Conservation (phyloP, 1,284 basidiomycete species). For the Hemileia vastatrix region DNA sequence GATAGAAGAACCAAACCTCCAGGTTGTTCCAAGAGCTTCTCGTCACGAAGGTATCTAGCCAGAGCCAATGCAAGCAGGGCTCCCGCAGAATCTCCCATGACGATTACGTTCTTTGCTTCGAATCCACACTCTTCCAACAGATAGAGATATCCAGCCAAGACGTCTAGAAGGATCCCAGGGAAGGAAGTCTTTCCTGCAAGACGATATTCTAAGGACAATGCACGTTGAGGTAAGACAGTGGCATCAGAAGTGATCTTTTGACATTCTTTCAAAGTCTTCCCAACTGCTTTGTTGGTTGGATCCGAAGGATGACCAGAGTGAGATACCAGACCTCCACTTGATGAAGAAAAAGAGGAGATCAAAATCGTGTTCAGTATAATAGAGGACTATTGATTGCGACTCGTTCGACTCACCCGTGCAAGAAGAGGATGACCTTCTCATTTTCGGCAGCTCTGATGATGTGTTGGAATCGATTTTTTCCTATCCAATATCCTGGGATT, state of each 20-base stretch:
- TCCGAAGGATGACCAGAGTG: background rate
- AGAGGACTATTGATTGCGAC: background rate
- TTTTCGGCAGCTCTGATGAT: too few relatives aligned
- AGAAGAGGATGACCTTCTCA: too few relatives aligned
- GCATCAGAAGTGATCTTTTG: background rate
- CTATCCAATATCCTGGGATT: slow-evolving; percentile 1
- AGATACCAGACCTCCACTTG: background rate
- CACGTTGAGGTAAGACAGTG: background rate
- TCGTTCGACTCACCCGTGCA: too few relatives aligned
- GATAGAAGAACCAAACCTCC: slow-evolving; percentile 28
- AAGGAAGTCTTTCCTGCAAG: slow-evolving; percentile 24
- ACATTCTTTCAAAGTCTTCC: background rate
- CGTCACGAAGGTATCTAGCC: slow-evolving; percentile 43
- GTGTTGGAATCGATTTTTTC: background rate
- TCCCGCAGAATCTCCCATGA: slow-evolving; percentile 62
- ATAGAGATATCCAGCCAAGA: slow-evolving; percentile 37
- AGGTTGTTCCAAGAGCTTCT: slow-evolving; percentile 23
- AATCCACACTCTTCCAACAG: slow-evolving; percentile 32
- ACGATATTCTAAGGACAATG: slow-evolving; percentile 39
- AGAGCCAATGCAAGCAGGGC: slow-evolving; percentile 58
- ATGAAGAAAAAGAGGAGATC: background rate
- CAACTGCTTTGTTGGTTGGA: background rate
- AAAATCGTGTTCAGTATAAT: background rate
- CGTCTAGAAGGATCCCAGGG: slow-evolving; percentile 33
- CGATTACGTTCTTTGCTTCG: slow-evolving; percentile 55